phyloP scores from a whole-genome alignment of 139 green algal genomes.

The Zygnema cylindricum region DNA sequence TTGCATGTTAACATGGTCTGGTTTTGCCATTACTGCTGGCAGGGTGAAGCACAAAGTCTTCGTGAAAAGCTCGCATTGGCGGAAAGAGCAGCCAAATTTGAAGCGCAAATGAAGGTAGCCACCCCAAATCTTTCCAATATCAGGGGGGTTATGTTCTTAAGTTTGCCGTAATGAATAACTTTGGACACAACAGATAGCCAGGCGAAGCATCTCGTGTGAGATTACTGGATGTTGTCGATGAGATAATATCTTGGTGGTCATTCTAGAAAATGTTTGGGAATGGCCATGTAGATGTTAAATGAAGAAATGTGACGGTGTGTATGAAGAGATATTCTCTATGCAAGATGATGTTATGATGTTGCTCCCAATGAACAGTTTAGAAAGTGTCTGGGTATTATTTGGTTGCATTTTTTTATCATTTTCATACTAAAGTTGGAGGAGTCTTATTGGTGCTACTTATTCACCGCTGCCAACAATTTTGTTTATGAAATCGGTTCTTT shows the following conservation, averaged over 20 bases:
- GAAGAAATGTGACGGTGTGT: too few species aligned
- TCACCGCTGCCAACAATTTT: too few species aligned
- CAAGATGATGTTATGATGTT: too few species aligned
- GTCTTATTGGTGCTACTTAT: too few species aligned
- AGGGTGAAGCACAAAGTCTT: conserved; percentile 34
- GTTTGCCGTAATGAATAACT: not conserved
- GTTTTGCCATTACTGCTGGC: too few species aligned
- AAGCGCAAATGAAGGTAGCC: conserved; percentile 42
- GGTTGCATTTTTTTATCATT: too few species aligned
- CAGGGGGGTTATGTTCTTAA: not conserved
- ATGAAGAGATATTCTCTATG: too few species aligned
- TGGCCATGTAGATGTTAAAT: not conserved
- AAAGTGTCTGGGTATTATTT: too few species aligned
- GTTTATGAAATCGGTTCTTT: too few species aligned
- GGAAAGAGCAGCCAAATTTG: conserved; percentile 20
- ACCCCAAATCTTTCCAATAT: not conserved
- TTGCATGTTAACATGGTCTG: not conserved
- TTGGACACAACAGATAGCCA: not conserved
- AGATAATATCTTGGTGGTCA: not conserved
- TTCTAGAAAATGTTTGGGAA: not conserved
- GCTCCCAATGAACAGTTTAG: too few species aligned
- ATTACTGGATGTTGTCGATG: not conserved
- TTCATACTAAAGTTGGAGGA: too few species aligned
- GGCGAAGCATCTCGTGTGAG: not conserved
- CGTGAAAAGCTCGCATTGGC: conserved; percentile 34